A percentile compares a stretch with the other conserved stretches of the same genome.
phyloP scores from a whole-genome alignment of 139 green algal species.

The Desmodesmus armatus region DNA sequence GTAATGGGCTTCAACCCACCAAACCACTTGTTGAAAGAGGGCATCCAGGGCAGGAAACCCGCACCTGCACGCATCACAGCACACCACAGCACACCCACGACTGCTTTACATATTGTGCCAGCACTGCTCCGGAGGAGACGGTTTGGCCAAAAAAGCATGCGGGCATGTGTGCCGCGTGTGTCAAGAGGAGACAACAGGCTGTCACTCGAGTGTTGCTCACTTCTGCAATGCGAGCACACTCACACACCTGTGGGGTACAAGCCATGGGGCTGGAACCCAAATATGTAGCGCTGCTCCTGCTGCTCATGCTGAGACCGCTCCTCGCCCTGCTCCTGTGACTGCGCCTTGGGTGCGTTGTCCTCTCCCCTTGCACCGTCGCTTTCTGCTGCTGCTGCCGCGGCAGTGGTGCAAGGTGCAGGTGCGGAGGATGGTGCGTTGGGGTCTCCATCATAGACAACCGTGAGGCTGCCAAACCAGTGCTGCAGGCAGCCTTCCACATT shows the following conservation, averaged over 20 bases:
- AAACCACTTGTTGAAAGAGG: constrained; percentile 60
- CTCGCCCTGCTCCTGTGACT: not conserved
- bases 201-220: no score
- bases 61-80: no score
- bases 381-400: constrained; percentile 35
- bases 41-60: constrained; percentile 77
- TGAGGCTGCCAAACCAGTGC: constrained; percentile 74
- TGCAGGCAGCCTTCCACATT: constrained; percentile 68
- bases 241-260: constrained; percentile 87
- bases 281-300: constrained; percentile 52
- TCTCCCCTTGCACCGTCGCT: not conserved
- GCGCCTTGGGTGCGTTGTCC: not conserved
- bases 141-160: no score
- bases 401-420: not conserved
- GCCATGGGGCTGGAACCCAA: constrained; percentile 86
- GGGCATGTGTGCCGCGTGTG: no score
- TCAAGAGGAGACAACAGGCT: not conserved
- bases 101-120: no score
- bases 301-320: not conserved
- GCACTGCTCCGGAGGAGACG: no score
- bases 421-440: no score
- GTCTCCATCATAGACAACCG: constrained; percentile 59
- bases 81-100: no score
- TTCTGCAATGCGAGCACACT: constrained; percentile 19
- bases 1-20: constrained; percentile 61